Evolutionary conservation across 108 stramenopile species (phyloP), one percentile per base, ranked within the genome.

Genomic region (Fistulifera solaris): DNA sequence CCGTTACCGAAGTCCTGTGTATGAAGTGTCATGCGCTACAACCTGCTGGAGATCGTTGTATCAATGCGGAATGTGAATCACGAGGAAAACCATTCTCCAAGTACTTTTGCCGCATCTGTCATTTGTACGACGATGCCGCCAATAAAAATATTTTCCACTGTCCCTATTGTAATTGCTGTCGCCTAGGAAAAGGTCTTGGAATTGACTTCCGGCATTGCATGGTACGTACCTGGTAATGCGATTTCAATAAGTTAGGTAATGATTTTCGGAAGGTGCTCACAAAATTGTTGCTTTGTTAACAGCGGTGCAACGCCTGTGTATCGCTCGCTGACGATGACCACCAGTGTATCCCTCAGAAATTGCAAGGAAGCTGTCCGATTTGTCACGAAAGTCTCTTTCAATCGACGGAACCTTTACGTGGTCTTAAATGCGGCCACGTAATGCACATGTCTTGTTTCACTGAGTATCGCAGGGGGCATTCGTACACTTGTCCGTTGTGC

Each of bases 151-250:
- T 87, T 11, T 97, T 91, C 58, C 93, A 97, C 65, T 97, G 93
- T 60, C 94, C 89, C 1, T 95, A 73, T 35, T 95, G 96, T 73
- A 96, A 98, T 57, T 85, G 92, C 0, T 98, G 96, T 56, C 72
- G 94, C 44, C 68, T 80, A 42, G 96, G 96, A 8, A 62, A 76
- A 46, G 94, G 96, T 16, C 75, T 97, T 14, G 95, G 95, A 3
- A 82, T 93, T 38, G 96, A 98, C 56, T 96, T 79, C 71, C 80
- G 87, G 25, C 96, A 98, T 61, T 98, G 96, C 74, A 96, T 98
- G 96, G 31, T 35, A 35, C 3, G 31, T 8, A 6, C 6, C 8
- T 35, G 3, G 6, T 3, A 35, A 8, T 35, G 31, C 8, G 31
- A 35, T 35, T 35, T n/a, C n/a, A n/a, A n/a, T n/a, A n/a, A n/a